Conservation (phyloP, 2,329 filamentous ascomycete genomes). For the Ophiosphaerella herpotricha region DNA sequence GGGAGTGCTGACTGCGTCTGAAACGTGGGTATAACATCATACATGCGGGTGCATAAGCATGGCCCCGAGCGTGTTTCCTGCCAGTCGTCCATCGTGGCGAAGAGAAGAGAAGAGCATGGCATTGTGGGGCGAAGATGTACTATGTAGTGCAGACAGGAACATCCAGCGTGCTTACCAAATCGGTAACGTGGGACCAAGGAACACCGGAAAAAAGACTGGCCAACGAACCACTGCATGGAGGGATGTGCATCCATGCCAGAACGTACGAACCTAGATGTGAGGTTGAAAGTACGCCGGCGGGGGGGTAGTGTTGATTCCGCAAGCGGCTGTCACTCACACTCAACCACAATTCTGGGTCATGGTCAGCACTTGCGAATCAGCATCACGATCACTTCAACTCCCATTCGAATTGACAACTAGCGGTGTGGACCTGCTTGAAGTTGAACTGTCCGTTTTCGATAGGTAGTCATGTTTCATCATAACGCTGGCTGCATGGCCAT, state of each 20-base stretch:
- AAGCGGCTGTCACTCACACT: background rate
- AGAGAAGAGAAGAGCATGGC: background rate
- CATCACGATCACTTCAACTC: too few species aligned
- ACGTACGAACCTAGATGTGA: background rate
- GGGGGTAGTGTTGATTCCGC: background rate
- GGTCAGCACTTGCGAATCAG: slow-evolving; percentile 2
- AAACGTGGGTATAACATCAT: slow-evolving; percentile 5
- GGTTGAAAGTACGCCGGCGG: background rate
- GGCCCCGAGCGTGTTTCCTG: background rate
- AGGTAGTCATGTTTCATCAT: slow-evolving; percentile 16
- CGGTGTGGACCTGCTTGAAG: background rate
- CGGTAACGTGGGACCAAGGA: background rate
- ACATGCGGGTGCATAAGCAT: background rate
- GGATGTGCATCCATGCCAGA: background rate
- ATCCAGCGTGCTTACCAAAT: background rate
- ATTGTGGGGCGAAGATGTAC: background rate
- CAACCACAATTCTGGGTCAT: background rate
- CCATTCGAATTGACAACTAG: background rate
- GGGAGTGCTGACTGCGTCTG: slow-evolving; percentile 14
- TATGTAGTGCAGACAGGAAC: background rate
- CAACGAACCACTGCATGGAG: background rate
- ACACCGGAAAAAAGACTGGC: background rate
- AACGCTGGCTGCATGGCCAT: slow-evolving; percentile 21
- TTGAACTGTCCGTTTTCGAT: background rate
- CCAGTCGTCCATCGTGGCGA: background rate